Evolutionary conservation across 2,329 filamentous ascomycete genomes (phyloP).

Genomic region (Talaromyces sp.): DNA sequence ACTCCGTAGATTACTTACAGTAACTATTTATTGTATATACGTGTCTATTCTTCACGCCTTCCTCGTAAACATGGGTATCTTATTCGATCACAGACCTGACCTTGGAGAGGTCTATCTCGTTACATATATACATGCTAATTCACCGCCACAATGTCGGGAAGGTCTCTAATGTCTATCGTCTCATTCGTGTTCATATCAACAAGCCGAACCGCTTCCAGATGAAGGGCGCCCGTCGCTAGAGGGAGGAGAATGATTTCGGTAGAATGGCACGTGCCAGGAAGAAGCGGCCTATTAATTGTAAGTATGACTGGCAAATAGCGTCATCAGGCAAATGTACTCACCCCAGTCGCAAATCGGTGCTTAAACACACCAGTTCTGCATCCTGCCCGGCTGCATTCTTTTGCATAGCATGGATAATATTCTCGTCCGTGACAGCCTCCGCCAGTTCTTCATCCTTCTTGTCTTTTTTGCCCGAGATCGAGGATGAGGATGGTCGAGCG

Average conservation of each 20-base stretch:
- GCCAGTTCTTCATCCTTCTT: conserved; percentile 41
- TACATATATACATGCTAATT: conserved; percentile 24
- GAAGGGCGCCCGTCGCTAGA: conserved; percentile 51
- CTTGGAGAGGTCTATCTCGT: conserved; percentile 1
- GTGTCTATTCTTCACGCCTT: neutral
- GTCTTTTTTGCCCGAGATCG: conserved; percentile 34
- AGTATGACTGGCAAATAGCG: neutral
- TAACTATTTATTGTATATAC: too few species aligned
- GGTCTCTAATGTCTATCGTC: conserved; percentile 55
- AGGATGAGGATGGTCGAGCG: conserved; percentile 48
- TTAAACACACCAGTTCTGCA: conserved; percentile 56
- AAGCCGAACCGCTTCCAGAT: conserved; percentile 54
- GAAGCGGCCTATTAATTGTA: conserved; percentile 46
- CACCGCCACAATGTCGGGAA: conserved; percentile 54
- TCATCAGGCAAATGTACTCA: conserved; percentile 35
- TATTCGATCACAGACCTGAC: conserved; percentile 6
- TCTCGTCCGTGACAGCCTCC: conserved; percentile 57
- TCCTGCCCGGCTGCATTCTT: conserved; percentile 50
- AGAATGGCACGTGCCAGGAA: conserved; percentile 56
- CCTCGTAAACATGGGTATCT: neutral
- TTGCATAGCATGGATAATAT: conserved; percentile 56
- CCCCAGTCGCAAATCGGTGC: conserved; percentile 59
- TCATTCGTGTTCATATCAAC: conserved; percentile 58
- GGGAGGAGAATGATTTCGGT: conserved; percentile 57
- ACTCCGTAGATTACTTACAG: neutral